A percentile compares a stretch with the other conserved stretches of the same genome.
These are phyloP conservation scores for Endoconidiophora laricicola DNA, from an alignment of 2,329 filamentous ascomycete genomes.

Conservation along the genomic window DNA sequence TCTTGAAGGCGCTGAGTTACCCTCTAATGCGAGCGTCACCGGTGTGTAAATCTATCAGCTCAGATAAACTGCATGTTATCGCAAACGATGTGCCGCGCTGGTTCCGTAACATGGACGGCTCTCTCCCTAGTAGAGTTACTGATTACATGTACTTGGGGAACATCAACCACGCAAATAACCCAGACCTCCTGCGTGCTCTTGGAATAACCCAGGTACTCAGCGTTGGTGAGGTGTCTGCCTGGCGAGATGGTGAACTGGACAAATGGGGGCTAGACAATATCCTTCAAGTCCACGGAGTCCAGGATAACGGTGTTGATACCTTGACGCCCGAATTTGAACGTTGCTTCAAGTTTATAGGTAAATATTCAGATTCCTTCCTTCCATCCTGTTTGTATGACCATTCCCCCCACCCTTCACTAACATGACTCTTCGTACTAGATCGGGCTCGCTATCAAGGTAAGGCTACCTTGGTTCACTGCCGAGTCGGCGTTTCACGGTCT, in stretches of 20 bases:
- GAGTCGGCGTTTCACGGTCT: slow-evolving; percentile 86
- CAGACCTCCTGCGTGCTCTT: slow-evolving; percentile 58
- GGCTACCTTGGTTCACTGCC: slow-evolving; percentile 87
- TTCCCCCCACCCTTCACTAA: background rate
- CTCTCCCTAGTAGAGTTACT: slow-evolving; percentile 71
- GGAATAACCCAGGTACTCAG: slow-evolving; percentile 81
- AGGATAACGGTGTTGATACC: slow-evolving; percentile 93
- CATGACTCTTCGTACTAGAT: slow-evolving; percentile 32
- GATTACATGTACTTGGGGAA: slow-evolving; percentile 97
- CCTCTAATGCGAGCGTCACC: slow-evolving; percentile 61
- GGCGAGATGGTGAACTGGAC: slow-evolving; percentile 54
- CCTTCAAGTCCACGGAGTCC: slow-evolving; percentile 67
- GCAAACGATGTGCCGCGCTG: slow-evolving; percentile 53
- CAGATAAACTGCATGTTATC: slow-evolving; percentile 13
- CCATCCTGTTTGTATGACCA: background rate
- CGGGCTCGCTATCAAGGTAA: slow-evolving; percentile 59
- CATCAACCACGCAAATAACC: slow-evolving; percentile 83
- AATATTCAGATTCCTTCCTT: slow-evolving; percentile 21
- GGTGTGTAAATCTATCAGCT: slow-evolving; percentile 18
- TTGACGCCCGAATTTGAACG: slow-evolving; percentile 70
- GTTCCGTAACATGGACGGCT: slow-evolving; percentile 74
- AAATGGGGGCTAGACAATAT: slow-evolving; percentile 65
- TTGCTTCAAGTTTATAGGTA: slow-evolving; percentile 86
- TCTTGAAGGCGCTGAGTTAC: slow-evolving; percentile 61
- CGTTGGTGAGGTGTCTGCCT: slow-evolving; percentile 75